A percentile compares a stretch with the other conserved stretches of the same genome.
phyloP scores from a whole-genome alignment of 163 green algal genomes.

The Chlorella variabilis region DNA sequence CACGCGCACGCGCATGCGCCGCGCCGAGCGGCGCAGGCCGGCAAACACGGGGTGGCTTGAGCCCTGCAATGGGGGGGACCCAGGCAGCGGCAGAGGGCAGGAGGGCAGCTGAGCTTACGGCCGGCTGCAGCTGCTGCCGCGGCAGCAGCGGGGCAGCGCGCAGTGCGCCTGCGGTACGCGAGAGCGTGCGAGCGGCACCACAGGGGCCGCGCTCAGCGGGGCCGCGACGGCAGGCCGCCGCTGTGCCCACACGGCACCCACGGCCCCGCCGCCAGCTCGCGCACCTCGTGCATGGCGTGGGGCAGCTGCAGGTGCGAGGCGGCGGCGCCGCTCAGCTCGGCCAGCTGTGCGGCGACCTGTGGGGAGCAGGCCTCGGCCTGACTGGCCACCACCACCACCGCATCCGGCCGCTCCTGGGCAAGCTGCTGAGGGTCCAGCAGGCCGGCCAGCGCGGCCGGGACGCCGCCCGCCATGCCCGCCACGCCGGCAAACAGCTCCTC shows the following conservation, averaged over 20 bases:
- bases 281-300: conserved; percentile 12
- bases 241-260: too few relatives aligned
- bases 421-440: background rate
- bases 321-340: background rate
- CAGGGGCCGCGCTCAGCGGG: too few relatives aligned
- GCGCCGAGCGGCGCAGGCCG: background rate
- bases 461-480: background rate
- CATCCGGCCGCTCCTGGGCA: background rate
- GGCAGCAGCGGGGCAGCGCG: too few relatives aligned
- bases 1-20: background rate
- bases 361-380: background rate
- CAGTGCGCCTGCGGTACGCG: too few relatives aligned
- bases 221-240: too few relatives aligned
- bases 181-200: too few relatives aligned
- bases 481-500: background rate
- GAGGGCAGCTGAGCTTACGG: too few relatives aligned
- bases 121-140: background rate
- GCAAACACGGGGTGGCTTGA: conserved; percentile 19
- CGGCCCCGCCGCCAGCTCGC: too few relatives aligned
- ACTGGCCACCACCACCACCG: conserved; percentile 5
- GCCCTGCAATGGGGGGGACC: background rate
- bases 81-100: too few relatives aligned
- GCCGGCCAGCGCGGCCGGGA: background rate
- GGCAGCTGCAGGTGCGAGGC: background rate
- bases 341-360: background rate